phyloP scores from a whole-genome alignment of 805 yeast species.

The Ogataea populi-albae region DNA sequence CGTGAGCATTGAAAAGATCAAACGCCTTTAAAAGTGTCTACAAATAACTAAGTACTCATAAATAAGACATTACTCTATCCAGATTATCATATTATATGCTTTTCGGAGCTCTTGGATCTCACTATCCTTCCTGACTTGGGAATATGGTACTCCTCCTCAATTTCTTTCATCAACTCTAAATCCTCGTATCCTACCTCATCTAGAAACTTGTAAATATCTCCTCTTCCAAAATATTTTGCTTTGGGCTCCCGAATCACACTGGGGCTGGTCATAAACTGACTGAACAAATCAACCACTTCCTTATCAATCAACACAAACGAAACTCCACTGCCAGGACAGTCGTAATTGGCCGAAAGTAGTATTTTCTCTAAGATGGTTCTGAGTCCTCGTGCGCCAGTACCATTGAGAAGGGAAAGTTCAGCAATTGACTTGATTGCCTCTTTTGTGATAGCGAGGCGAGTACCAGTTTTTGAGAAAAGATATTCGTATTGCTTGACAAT shows the following conservation, averaged over 20 bases:
- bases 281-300: slow-evolving; percentile 36
- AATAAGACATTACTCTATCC: too few species aligned
- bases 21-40: too few species aligned
- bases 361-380: slow-evolving; percentile 53
- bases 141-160: slow-evolving; percentile 33
- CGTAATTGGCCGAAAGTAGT: slow-evolving; percentile 50
- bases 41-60: too few species aligned
- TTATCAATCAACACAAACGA: slow-evolving; percentile 47
- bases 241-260: slow-evolving; percentile 21
- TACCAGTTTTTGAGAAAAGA: slow-evolving; percentile 51
- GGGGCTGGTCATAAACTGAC: not conserved
- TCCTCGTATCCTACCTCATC: slow-evolving; percentile 44
- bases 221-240: slow-evolving; percentile 45
- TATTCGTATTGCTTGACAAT: slow-evolving; percentile 51
- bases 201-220: slow-evolving; percentile 41
- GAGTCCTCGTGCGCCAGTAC: slow-evolving; percentile 62
- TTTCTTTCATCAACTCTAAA: slow-evolving; percentile 29
- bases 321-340: slow-evolving; percentile 57
- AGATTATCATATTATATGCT: too few species aligned
- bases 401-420: slow-evolving; percentile 45
- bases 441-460: slow-evolving; percentile 45
- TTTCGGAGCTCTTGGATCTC: too few species aligned
- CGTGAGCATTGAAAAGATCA: too few species aligned
- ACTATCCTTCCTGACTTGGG: slow-evolving; percentile 14
- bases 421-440: slow-evolving; percentile 50